Evolutionary conservation across 306 rosid genomes (phyloP).

Genomic region (Medicago ruthenica): DNA sequence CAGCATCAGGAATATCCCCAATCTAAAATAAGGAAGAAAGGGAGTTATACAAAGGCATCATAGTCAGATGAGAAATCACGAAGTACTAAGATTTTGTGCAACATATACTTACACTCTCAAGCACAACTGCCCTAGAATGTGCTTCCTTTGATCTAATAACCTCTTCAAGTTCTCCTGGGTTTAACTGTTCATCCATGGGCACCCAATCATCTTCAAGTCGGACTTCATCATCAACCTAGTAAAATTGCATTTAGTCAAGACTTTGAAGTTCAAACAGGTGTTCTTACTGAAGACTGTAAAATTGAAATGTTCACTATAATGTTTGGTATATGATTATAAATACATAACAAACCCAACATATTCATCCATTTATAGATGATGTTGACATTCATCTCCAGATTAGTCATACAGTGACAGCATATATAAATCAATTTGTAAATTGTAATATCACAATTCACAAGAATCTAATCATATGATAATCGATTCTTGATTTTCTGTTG

Average conservation of each 20-base stretch:
- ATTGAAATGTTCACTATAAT: slow-evolving; percentile 24
- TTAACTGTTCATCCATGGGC: slow-evolving; percentile 88
- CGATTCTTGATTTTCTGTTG: not conserved
- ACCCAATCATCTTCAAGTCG: slow-evolving; percentile 99
- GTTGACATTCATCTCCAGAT: slow-evolving; percentile 12
- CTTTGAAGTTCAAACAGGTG: slow-evolving; percentile 33
- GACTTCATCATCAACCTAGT: slow-evolving; percentile 81
- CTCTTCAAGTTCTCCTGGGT: slow-evolving; percentile 81
- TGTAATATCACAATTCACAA: slow-evolving; percentile 13
- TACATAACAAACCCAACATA: slow-evolving; percentile 23
- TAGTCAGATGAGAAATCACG: not conserved
- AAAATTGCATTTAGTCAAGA: slow-evolving; percentile 39
- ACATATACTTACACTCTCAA: slow-evolving; percentile 82
- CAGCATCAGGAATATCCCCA: slow-evolving; percentile 99
- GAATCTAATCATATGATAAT: not conserved
- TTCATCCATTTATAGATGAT: not conserved
- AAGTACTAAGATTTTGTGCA: slow-evolving; percentile 9
- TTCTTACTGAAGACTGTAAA: slow-evolving; percentile 33
- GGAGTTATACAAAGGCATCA: slow-evolving; percentile 15
- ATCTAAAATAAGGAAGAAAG: slow-evolving; percentile 59
- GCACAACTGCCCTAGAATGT: slow-evolving; percentile 93
- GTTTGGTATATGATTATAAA: slow-evolving; percentile 23
- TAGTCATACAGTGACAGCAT: slow-evolving; percentile 26
- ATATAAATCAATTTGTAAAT: not conserved
- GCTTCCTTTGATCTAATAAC: slow-evolving; percentile 83